phyloP scores from a whole-genome alignment of 1,284 basidiomycete genomes.

The Inonotus obliquus region DNA sequence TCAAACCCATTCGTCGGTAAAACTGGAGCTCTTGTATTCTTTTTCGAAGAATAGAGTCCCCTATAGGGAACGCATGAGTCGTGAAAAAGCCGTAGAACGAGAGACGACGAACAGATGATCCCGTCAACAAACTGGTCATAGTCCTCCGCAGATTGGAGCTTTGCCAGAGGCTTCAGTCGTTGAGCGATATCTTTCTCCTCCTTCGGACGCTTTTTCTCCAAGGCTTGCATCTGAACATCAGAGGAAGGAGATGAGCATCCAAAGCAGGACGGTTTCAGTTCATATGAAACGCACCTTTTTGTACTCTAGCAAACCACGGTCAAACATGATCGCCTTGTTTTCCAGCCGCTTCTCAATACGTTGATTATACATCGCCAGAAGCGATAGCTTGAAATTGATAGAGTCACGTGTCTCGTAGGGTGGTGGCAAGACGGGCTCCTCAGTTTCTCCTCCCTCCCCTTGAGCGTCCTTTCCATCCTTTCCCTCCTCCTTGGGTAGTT shows the following conservation, averaged over 20 bases:
- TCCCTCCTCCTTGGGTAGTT: slow-evolving; percentile 39
- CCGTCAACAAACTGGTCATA: slow-evolving; percentile 89
- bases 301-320: slow-evolving; percentile 88
- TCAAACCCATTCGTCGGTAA: slow-evolving; percentile 81
- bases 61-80: slow-evolving; percentile 35
- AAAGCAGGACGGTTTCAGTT: background rate
- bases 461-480: slow-evolving; percentile 47
- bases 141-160: slow-evolving; percentile 88
- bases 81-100: background rate
- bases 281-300: slow-evolving; percentile 66
- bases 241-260: background rate
- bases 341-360: slow-evolving; percentile 87
- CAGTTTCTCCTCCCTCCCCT: slow-evolving; percentile 44
- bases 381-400: slow-evolving; percentile 83
- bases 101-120: slow-evolving; percentile 66
- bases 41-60: slow-evolving; percentile 81
- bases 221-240: slow-evolving; percentile 75
- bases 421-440: slow-evolving; percentile 65
- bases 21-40: slow-evolving; percentile 86
- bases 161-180: slow-evolving; percentile 88
- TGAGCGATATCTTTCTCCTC: slow-evolving; percentile 91
- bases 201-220: slow-evolving; percentile 85
- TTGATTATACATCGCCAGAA: slow-evolving; percentile 92
- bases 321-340: slow-evolving; percentile 89
- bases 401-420: slow-evolving; percentile 86